Conservation (phyloP, 2,329 filamentous ascomycete genomes). For the Chrysosporium queenslandicum region DNA sequence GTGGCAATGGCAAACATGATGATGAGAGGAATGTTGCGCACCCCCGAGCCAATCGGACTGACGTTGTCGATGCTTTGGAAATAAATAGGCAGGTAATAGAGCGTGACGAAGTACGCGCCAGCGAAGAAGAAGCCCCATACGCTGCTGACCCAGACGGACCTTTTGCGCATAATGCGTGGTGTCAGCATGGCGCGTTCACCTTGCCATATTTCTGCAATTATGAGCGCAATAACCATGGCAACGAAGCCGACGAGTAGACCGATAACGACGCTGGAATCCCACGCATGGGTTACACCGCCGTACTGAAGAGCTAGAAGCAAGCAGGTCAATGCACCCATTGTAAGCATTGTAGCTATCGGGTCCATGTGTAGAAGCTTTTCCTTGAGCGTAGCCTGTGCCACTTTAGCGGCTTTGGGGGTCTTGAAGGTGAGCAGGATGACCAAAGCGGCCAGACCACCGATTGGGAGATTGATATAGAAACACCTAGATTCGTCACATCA, state of each 20-base stretch:
- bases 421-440: conserved; percentile 22
- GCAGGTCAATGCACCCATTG: conserved; percentile 39
- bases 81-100: conserved; percentile 42
- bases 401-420: background rate
- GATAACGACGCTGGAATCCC: conserved; percentile 39
- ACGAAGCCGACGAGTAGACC: conserved; percentile 43
- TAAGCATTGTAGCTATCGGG: conserved; percentile 36
- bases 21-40: conserved; percentile 19
- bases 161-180: conserved; percentile 35
- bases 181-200: conserved; percentile 39
- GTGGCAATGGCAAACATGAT: conserved; percentile 18
- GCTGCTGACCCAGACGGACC: conserved; percentile 25
- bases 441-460: conserved; percentile 23
- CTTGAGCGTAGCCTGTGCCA: conserved; percentile 17
- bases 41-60: background rate
- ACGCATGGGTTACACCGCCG: conserved; percentile 38
- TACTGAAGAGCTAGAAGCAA: conserved; percentile 43
- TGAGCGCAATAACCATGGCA: conserved; percentile 38
- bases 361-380: conserved; percentile 30
- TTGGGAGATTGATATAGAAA: conserved; percentile 33
- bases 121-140: conserved; percentile 32
- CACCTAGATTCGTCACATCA: too few relatives aligned
- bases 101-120: conserved; percentile 36
- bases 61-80: conserved; percentile 2
- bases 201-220: conserved; percentile 28